Evolutionary conservation across 1,139 yeast species (phyloP), one percentile per base, ranked within the genome.

Genomic region (Yamadazyma jaroonii): DNA sequence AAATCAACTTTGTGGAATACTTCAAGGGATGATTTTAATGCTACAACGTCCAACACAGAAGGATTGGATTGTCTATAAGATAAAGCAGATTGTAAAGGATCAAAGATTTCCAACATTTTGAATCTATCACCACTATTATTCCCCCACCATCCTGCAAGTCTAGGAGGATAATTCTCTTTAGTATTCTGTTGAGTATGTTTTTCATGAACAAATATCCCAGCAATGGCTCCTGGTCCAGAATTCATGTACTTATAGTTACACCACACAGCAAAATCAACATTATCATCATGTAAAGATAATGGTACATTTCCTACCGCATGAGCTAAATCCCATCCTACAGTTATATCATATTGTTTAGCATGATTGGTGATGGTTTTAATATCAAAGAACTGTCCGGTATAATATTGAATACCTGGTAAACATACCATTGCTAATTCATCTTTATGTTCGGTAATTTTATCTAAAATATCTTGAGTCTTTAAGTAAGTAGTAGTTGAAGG

Each of bases 141-240:
- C 0, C 97, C 97, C 97, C 97, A 90, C 97, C 97, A 90, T 1
- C 97, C 97, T 0, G 96, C 95, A 39, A 86, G 66, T 46, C 97
- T 68, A 1, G 95, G 84, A 26, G 75, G 53, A 36, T 67, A 67
- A 31, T 61, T 59, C 11, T 54, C 46, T 20, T 51, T 54, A 37
- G 62, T 50, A 53, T 54, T 64, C 46, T 55, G 50, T 32, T 52
- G 52, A n/a, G 77, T 70, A 53, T 63, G 66, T 37, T 52, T 59
- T 47, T 78, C 81, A 56, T 88, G 79, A 21, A 89, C 83, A 53
- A 78, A 89, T 20, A 86, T 72, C 0, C 95, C 95, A 2, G 88
- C 95, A 49, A 88, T 85, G 5, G 82, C 89, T 30, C 97, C 97
- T 0, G 97, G 97, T 0, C 97, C 97, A 4, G 95, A 62, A 56